Base-by-base conservation (phyloP, 176 grass and related monocot genomes). In the Oryza brachyantha region DNA sequence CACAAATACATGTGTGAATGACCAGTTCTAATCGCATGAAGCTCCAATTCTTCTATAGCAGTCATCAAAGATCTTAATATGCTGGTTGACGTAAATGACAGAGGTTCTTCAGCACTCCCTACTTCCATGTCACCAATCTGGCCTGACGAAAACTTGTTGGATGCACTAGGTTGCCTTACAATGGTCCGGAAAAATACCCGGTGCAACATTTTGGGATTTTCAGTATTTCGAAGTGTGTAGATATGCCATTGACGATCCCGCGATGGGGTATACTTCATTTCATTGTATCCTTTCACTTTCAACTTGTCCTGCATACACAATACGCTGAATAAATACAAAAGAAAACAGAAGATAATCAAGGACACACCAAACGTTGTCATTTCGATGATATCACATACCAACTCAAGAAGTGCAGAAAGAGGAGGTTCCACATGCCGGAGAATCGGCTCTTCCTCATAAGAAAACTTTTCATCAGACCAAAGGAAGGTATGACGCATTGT, bases 211-310 rank as follows among this genome's bases (percentile, higher is more conserved):
- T 89, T 89, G 69, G 82, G 78, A 9, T 85, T 86, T 70, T 94
- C 89, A 27, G 78, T 85, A 54, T 99, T 91, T 68, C 79, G 60
- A 45, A 95, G 84, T 24, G 92, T 95, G 86, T 99, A 99, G 72
- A 99, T 82, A 68, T 95, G 92, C 96, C 96, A 99, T 26, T 99
- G 96, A 8, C 96, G 88, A 85, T 95, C 96, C 25, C 96, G 92
- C 32, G 96, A 99, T 22, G 96, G 90, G 43, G 92, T 99, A 86
- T 99, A 99, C 64, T 95, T 89, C 61, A 91, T 81, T 74, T 93
- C 93, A 58, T 85, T 85, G 48, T 91, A 99, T 81, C 90, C 96
- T 79, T 99, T 81, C 58, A 89, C 82, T 66, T 85, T 99, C 77
- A 99, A 64, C 76, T 99, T 99, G 62, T 91, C 96, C 96, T 99